Conservation (phyloP, 345 rosid genomes). For the Camelina neglecta region DNA sequence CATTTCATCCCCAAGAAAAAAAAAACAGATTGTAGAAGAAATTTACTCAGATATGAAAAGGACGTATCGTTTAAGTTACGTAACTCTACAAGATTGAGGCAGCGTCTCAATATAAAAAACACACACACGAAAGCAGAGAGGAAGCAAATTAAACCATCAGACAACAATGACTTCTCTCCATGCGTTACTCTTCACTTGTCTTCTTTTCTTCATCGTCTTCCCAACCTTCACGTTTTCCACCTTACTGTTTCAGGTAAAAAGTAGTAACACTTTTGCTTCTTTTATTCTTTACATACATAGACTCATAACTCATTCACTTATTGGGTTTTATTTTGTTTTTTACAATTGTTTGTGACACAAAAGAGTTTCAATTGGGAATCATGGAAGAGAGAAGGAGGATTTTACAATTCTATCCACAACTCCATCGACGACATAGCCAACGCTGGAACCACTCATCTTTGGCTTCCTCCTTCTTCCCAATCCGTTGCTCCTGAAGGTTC, state of each 20-base stretch:
- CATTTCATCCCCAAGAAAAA: not conserved
- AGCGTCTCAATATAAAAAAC: not conserved
- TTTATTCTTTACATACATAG: not conserved
- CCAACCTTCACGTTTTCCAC: slow-evolving; percentile 53
- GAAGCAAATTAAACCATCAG: not conserved
- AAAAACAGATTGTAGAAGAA: not conserved
- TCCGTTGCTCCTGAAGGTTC: slow-evolving; percentile 71
- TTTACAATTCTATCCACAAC: slow-evolving; percentile 73
- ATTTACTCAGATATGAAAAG: not conserved
- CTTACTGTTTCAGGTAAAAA: slow-evolving; percentile 64
- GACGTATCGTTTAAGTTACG: not conserved
- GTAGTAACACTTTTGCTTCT: too few relatives aligned
- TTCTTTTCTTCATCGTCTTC: slow-evolving; percentile 46
- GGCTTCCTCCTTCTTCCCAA: slow-evolving; percentile 97
- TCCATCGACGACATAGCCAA: slow-evolving; percentile 58
- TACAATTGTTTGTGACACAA: not conserved
- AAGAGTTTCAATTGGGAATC: slow-evolving; percentile 99
- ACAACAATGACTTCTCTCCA: slow-evolving; percentile 38
- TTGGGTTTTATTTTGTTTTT: not conserved
- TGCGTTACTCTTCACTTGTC: slow-evolving; percentile 38
- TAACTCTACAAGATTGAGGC: not conserved
- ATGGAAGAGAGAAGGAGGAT: slow-evolving; percentile 67
- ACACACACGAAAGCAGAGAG: slow-evolving; percentile 10
- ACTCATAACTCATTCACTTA: not conserved
- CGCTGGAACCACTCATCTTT: slow-evolving; percentile 83